phyloP scores from a whole-genome alignment of 371 early-diverging fungal genomes.

The Lichtheimia corymbifera region DNA sequence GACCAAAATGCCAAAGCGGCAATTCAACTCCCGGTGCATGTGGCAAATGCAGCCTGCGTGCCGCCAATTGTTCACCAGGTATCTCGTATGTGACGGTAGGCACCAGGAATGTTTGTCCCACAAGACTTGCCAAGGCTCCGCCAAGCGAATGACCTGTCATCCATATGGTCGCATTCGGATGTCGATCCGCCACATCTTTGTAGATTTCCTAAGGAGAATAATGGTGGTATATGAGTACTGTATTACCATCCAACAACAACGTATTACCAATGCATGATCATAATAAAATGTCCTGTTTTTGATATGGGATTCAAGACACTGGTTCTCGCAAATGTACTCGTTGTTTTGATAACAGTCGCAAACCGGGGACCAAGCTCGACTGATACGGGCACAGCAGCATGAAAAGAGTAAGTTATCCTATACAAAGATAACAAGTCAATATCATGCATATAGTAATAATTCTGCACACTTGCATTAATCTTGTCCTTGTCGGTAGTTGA shows the following conservation, averaged over 20 bases:
- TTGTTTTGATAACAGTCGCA: constrained; percentile 78
- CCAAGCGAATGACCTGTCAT: constrained; percentile 95
- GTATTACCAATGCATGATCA: constrained; percentile 72
- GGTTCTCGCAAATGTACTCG: constrained; percentile 60
- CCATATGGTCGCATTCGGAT: constrained; percentile 77
- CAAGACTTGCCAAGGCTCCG: constrained; percentile 79
- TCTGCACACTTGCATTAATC: constrained; percentile 63
- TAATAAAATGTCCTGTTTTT: constrained; percentile 76
- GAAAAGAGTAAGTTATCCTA: constrained; percentile 94
- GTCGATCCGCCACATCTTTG: constrained; percentile 59
- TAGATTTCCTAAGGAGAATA: constrained; percentile 32
- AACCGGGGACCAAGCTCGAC: constrained; percentile 80
- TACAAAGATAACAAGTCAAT: not conserved
- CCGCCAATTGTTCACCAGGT: constrained; percentile 87
- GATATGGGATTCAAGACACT: constrained; percentile 66
- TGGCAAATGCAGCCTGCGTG: constrained; percentile 81
- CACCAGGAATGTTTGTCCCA: constrained; percentile 84
- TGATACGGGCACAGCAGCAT: constrained; percentile 95
- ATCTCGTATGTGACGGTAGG: constrained; percentile 89
- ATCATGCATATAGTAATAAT: no score
- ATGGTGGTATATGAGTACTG: not conserved
- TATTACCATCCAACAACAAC: no score
- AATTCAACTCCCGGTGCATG: constrained; percentile 51
- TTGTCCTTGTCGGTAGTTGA: constrained; percentile 79
- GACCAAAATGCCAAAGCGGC: constrained; percentile 91